Percentiles rank a stretch among this genome's conserved stretches.
phyloP scores from a whole-genome alignment of 345 rosid species.

The Eucalyptus polybractea region DNA sequence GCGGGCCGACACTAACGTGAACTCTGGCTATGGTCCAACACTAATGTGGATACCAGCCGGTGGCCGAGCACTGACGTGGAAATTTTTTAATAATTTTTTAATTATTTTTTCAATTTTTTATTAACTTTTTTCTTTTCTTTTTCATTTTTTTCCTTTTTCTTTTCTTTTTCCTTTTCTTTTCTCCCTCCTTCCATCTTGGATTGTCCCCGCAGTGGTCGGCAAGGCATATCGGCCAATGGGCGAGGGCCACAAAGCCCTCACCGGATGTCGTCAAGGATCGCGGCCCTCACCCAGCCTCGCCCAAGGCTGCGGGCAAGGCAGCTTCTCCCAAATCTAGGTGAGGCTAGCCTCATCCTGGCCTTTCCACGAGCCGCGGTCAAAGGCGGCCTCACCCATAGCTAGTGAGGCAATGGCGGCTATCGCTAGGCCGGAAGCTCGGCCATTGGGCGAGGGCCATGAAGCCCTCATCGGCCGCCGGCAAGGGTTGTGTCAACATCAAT shows the following conservation, averaged over 20 bases:
- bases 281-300: too few species aligned
- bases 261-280: accelerated
- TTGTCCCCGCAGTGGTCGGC: accelerated
- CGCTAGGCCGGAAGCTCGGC: accelerated
- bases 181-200: too few species aligned
- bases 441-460: not conserved
- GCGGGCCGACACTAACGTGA: accelerated
- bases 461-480: accelerated
- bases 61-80: accelerated
- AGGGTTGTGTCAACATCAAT: not conserved
- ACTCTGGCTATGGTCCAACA: accelerated
- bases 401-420: accelerated
- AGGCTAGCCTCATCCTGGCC: too few species aligned
- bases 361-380: accelerated
- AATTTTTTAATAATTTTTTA: too few species aligned
- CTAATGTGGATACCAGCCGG: accelerated
- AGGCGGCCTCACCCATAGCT: accelerated
- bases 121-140: too few species aligned
- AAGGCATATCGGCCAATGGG: too few species aligned
- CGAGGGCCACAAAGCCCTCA: too few species aligned
- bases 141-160: accelerated
- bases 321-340: not conserved
- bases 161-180: too few species aligned
- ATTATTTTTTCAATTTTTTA: too few species aligned
- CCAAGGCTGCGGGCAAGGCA: accelerated